phyloP scores from a whole-genome alignment of 768 basidiomycete species.

The Leccinum obscurum region DNA sequence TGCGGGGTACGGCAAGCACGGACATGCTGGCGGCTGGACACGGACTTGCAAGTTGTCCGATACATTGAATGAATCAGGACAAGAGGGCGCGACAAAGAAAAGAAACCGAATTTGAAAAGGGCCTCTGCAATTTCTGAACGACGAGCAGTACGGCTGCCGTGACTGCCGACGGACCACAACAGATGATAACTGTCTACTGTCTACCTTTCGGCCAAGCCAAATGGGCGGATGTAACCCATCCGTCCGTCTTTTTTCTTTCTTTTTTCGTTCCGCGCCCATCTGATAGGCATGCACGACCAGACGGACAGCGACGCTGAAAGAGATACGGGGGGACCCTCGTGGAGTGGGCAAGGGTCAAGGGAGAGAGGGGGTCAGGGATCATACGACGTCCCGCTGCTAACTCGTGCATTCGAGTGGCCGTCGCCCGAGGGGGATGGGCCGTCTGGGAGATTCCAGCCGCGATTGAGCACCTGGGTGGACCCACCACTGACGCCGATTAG shows the following conservation, averaged over 20 bases:
- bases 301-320: conserved; percentile 43
- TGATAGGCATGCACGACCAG: conserved; percentile 29
- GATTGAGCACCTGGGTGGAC: conserved; percentile 8
- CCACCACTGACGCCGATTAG: conserved; percentile 20
- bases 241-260: conserved; percentile 30
- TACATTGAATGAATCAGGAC: background rate
- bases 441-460: conserved; percentile 10
- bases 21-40: background rate
- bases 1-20: background rate
- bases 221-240: conserved; percentile 33
- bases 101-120: conserved; percentile 26
- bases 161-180: conserved; percentile 28
- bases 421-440: conserved; percentile 20
- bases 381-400: conserved; percentile 20
- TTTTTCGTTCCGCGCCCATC: conserved; percentile 33
- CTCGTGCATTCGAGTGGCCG: conserved; percentile 28
- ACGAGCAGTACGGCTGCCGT: conserved; percentile 20
- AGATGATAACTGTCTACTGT: conserved; percentile 16
- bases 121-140: conserved; percentile 23
- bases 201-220: conserved; percentile 22
- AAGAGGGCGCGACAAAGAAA: conserved; percentile 8
- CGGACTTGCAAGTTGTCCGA: background rate
- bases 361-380: conserved; percentile 7
- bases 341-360: conserved; percentile 25
- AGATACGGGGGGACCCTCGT: conserved; percentile 44